phyloP scores from a whole-genome alignment of 305 asterid species.

The Fraxinus xanthoxyloides region DNA sequence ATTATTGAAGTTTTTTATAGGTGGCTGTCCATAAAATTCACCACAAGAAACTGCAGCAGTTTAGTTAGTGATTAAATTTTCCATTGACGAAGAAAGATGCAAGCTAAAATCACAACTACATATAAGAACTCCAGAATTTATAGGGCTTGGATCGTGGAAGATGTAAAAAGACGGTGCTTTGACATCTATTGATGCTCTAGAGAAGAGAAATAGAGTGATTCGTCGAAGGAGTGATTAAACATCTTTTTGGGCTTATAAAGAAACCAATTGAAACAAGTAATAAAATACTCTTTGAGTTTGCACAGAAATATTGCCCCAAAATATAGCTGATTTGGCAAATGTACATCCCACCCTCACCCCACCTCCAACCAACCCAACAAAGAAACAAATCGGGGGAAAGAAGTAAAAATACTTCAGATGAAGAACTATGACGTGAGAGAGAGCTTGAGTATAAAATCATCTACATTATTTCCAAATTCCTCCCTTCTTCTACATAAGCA shows the following conservation, averaged over 20 bases:
- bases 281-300: not conserved
- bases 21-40: slow-evolving; percentile 49
- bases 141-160: not conserved
- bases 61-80: slow-evolving; percentile 6
- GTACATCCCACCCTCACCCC: not conserved
- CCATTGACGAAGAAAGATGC: slow-evolving; percentile 10
- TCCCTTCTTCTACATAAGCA: slow-evolving; percentile 14
- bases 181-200: slow-evolving; percentile 1
- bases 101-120: slow-evolving; percentile 2
- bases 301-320: not conserved
- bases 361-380: not conserved
- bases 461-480: not conserved
- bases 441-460: not conserved
- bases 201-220: slow-evolving; percentile 14
- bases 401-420: not conserved
- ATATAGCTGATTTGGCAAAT: not conserved
- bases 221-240: not conserved
- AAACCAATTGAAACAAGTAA: not conserved
- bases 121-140: not conserved
- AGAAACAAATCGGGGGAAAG: not conserved
- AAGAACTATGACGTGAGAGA: not conserved
- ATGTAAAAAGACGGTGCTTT: not conserved
- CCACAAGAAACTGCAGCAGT: slow-evolving; percentile 63
- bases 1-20: slow-evolving; percentile 23
- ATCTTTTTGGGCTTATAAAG: slow-evolving; percentile 12